phyloP scores from a whole-genome alignment of 208 protist species.

The Wallacemonas rigidus region DNA sequence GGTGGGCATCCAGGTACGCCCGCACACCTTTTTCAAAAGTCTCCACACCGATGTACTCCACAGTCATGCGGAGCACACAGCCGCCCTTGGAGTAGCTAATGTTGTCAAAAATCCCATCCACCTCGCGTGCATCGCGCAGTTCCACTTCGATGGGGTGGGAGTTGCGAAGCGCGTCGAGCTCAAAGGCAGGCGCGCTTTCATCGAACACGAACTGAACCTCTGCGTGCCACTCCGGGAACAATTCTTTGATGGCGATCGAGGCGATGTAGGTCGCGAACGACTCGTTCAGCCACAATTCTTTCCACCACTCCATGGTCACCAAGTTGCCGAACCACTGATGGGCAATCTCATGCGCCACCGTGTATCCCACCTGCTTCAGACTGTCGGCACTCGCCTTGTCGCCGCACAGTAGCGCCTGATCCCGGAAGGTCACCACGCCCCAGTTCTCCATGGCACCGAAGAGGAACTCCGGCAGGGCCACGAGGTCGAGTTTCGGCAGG shows the following conservation, averaged over 20 bases:
- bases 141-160: slow-evolving; percentile 94
- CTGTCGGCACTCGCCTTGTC: slow-evolving; percentile 45
- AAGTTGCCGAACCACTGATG: slow-evolving; percentile 99
- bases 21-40: slow-evolving; percentile 77
- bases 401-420: slow-evolving; percentile 78
- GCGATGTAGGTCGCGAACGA: slow-evolving; percentile 94
- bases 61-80: slow-evolving; percentile 87
- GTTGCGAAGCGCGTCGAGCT: slow-evolving; percentile 77
- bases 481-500: slow-evolving; percentile 95
- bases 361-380: slow-evolving; percentile 62
- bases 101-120: slow-evolving; percentile 94
- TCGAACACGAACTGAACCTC: slow-evolving; percentile 76
- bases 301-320: slow-evolving; percentile 98
- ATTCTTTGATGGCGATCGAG: slow-evolving; percentile 65
- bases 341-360: slow-evolving; percentile 94
- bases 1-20: slow-evolving; percentile 80
- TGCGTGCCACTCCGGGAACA: slow-evolving; percentile 84
- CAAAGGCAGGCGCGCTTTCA: slow-evolving; percentile 67
- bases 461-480: slow-evolving; percentile 94
- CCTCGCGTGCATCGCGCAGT: slow-evolving; percentile 80
- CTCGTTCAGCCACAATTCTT: slow-evolving; percentile 98
- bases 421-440: slow-evolving; percentile 95
- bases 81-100: slow-evolving; percentile 92
- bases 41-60: slow-evolving; percentile 79
- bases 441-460: slow-evolving; percentile 98